Base-by-base conservation (phyloP, 225 moss, liverwort and hornwort genomes). In the Sphagnum tenellum region DNA sequence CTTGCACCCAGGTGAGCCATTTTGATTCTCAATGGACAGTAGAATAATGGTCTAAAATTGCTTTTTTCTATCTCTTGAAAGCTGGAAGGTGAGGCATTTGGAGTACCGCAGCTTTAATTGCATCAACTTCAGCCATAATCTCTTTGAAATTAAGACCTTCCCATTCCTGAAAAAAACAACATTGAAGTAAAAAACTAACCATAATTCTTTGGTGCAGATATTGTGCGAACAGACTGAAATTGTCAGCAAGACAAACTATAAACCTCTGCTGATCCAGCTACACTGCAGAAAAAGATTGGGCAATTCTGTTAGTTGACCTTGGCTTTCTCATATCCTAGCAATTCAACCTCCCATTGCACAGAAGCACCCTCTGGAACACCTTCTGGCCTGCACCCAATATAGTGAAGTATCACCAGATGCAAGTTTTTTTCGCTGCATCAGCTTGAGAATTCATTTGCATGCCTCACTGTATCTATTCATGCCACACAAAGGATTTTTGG, bases 271-370 rank as follows among this genome's bases (percentile, higher is more conserved):
- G 29, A 29, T 29, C 8, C 29, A 61, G 9, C 11, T 48, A 29
- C 2, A 7, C 11, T 13, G 11, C 47, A 46, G 44, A 4, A 45
- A 55, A 12, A 8, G 12, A 8, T 8, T 55, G 55, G 9, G 9
- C 12, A 8, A 55, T 8, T 8, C 12, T 2, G 9, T 8, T 59
- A 12, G 59, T 76, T 74, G 69, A 98, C 96, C 96, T 90, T 93
- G 12, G 71, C 75, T 73, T 69, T 88, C 45, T 89, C 93, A 69
- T 90, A 98, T 45, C 71, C 72, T 66, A 98, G 56, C 51, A 98
- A 74, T 67, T 98, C 93, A 66, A 98, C 87, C 67, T 98, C 98
- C 98, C 98, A 98, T 74, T 81, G 86, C 64, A 98, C 84, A 54
- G 89, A 76, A 54, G 90, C 87, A 71, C 90, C 93, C 69, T 89